Evolutionary conservation across 1,284 basidiomycete genomes (phyloP), one percentile per base, ranked within the genome.

Genomic region (Fomitopsis palustris): DNA sequence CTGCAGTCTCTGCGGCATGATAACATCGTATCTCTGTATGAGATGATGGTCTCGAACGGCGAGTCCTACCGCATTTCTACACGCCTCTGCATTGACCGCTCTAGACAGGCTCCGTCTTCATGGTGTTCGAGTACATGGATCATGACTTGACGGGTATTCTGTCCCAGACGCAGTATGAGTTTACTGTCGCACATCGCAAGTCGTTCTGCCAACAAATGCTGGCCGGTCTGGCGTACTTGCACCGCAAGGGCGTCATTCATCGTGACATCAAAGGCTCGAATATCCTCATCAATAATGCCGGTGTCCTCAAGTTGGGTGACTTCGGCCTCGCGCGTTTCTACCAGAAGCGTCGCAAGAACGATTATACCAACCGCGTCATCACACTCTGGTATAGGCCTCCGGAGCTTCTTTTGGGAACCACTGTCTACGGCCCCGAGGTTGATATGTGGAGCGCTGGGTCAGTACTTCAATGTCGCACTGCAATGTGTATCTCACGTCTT

Each of bases 51-150:
- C 1, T 94, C 95, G 0, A 93, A 93, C 66, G 94, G 96, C 95
- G 67, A 67, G 83, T 55, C 31, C 33, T 53, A 38, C 52, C 14
- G 54, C 21, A 9, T 49, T 47, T 25, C 53, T 10, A 29, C 7
- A 29, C 10, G 19, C 14, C 62, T 35, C 53, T 29, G 52, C 43
- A 58, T 52, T 52, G 27, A 52, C 49, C 2, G 12, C 10, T 14
- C 9, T 52, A 7, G 21, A 33, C 65, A 96, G 96, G 94, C 57
- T 92, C 92, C 43, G 94, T 98, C 21, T 98, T 96, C 76, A 99
- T 99, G 96, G 96, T 99, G 29, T 95, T 99, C 70, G 96, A 99
- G 74, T 99, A 99, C 74, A 95, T 98, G 93, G 95, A 99, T 70
- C 96, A 99, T 73, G 97, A 99, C 71, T 81, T 99, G 55, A 98